Conservation (phyloP, 202 grass and related monocot species). For the Elaeis oleifera region DNA sequence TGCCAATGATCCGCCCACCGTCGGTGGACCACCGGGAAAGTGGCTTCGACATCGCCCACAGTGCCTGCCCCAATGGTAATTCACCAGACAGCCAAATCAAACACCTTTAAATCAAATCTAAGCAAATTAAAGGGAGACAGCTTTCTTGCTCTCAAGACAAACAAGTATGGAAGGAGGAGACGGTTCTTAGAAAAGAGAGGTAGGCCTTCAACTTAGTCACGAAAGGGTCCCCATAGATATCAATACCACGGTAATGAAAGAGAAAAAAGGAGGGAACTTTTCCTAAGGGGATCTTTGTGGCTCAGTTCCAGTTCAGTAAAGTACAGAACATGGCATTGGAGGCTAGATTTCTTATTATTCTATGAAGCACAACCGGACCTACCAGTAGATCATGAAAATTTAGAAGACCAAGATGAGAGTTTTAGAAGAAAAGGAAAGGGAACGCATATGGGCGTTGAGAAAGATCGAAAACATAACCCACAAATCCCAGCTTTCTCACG, state of each 20-base stretch:
- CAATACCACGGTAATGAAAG: slow-evolving; percentile 10
- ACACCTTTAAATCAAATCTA: neutral
- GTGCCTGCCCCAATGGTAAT: neutral
- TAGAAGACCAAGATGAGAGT: neutral
- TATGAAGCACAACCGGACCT: neutral
- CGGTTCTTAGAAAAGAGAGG: neutral
- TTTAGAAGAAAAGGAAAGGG: neutral
- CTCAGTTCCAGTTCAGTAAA: slow-evolving; percentile 15
- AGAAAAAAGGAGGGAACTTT: neutral
- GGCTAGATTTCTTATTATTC: neutral
- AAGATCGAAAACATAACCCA: neutral
- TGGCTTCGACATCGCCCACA: slow-evolving; percentile 63
- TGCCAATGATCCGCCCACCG: slow-evolving; percentile 33
- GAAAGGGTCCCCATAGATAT: slow-evolving; percentile 1
- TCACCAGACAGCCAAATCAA: slow-evolving; percentile 8
- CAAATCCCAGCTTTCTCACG: slow-evolving; percentile 2
- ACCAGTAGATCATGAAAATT: too few relatives aligned
- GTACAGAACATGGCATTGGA: slow-evolving; percentile 1
- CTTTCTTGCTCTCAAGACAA: too few relatives aligned
- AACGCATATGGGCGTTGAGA: neutral
- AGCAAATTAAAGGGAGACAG: too few relatives aligned
- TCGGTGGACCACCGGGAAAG: slow-evolving; percentile 68
- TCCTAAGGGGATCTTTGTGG: neutral
- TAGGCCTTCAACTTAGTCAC: neutral
- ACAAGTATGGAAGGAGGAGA: neutral